Conservation (phyloP, 495 filamentous ascomycete species). For the Halenospora varia region DNA sequence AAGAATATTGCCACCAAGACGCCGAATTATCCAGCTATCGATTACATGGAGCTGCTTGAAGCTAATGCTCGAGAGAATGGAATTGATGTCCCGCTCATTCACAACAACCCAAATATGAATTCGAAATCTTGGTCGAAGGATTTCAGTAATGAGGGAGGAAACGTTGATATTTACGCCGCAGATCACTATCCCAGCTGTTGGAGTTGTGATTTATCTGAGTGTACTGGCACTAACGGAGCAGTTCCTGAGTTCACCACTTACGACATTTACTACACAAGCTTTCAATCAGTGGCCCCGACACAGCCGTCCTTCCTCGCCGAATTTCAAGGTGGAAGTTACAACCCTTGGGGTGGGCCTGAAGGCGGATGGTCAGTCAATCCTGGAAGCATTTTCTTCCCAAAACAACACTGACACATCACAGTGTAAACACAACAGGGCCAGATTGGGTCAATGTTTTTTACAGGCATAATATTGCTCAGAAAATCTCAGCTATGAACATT, state of each 20-base stretch:
- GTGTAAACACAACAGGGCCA: slow-evolving; percentile 33
- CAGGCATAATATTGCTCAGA: slow-evolving; percentile 45
- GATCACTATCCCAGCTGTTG: slow-evolving; percentile 62
- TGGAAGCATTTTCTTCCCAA: neutral
- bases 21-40: slow-evolving; percentile 43
- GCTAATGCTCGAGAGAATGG: slow-evolving; percentile 45
- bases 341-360: slow-evolving; percentile 55
- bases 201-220: slow-evolving; percentile 51
- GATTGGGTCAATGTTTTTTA: slow-evolving; percentile 60
- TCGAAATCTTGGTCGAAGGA: slow-evolving; percentile 42
- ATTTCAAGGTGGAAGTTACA: slow-evolving; percentile 61
- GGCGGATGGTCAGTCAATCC: slow-evolving; percentile 29
- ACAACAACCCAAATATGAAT: slow-evolving; percentile 47
- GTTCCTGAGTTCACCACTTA: slow-evolving; percentile 44
- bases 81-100: slow-evolving; percentile 48
- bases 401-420: slow-evolving; percentile 18
- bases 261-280: slow-evolving; percentile 22
- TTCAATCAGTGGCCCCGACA: slow-evolving; percentile 43
- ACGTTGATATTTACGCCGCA: slow-evolving; percentile 53
- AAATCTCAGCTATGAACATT: slow-evolving; percentile 39
- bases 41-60: slow-evolving; percentile 55
- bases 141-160: slow-evolving; percentile 43
- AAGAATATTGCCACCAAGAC: slow-evolving; percentile 34
- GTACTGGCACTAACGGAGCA: slow-evolving; percentile 49
- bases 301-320: slow-evolving; percentile 57